Conservation (phyloP, 257 asterid genomes). For the Leonotis leonurus region DNA sequence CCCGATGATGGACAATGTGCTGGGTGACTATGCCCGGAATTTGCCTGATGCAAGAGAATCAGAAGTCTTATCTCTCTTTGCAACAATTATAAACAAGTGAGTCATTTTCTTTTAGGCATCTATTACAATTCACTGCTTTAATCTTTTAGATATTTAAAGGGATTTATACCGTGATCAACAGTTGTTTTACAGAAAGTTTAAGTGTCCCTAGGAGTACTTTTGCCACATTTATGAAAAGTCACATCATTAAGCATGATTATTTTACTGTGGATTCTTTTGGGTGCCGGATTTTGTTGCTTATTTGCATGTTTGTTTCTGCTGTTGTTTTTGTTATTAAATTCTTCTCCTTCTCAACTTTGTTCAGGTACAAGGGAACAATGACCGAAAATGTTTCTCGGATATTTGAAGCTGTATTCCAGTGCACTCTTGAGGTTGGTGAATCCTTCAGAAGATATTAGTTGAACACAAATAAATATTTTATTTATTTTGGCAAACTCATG, state of each 20-base stretch:
- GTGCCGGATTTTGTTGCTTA: background rate
- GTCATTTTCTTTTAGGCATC: background rate
- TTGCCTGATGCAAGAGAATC: constrained; percentile 97
- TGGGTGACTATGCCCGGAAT: constrained; percentile 85
- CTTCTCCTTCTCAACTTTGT: constrained; percentile 9
- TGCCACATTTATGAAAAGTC: constrained; percentile 1
- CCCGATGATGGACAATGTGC: constrained; percentile 90
- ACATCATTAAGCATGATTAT: background rate
- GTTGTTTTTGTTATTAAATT: background rate
- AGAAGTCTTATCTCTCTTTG: constrained; percentile 86
- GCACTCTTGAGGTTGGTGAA: constrained; percentile 78
- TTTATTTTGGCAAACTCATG: background rate
- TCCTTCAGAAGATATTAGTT: background rate
- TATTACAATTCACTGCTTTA: background rate
- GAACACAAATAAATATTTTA: background rate
- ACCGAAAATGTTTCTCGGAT: constrained; percentile 82
- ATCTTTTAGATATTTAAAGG: background rate
- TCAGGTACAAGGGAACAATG: constrained; percentile 77
- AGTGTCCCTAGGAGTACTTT: background rate
- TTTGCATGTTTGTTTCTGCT: constrained; percentile 1
- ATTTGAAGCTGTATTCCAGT: constrained; percentile 87
- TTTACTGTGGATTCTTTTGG: background rate
- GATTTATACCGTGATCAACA: background rate
- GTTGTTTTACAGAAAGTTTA: background rate
- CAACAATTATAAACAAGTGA: constrained; percentile 85